Base-by-base conservation (phyloP, 75 land plant genomes). In the Adiantum capillusveneris region DNA sequence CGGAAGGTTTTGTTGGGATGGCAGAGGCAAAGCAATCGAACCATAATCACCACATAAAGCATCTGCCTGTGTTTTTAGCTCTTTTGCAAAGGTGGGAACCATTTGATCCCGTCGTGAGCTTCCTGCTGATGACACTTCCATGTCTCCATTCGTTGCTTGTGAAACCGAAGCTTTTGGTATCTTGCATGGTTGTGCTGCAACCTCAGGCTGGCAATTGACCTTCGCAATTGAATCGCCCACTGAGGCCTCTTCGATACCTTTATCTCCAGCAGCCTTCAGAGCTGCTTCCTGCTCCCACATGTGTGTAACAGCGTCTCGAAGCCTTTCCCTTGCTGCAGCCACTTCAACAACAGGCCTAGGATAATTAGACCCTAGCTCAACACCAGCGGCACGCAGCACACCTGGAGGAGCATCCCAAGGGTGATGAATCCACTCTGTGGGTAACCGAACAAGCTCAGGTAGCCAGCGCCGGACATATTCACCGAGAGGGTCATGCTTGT, bases 351-450 rank as follows among this genome's bases (percentile, higher is more conserved):
- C 77, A 1, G 97, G 97, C 52, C 71, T 79, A 26, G 97, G 92
- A 70, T 91, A 91, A 58, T 91, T 91, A 29, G 65, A 55, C 42
- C 97, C 97, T 50, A 90, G 55, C 70, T 90, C 96, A 46, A 90
- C 79, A 0, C 96, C 96, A 34, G 96, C 81, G 59, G 92, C 73
- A 52, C 58, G 82, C 28, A 90, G 82, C n/a, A 84, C 74, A 45
- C 57, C 36, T 20, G 44, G 29, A 25, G 96, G 88, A n/a, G 96
- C 91, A 70, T 87, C 83, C 96, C 96, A 90, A 44, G 96, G 96
- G 48, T 90, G 91, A 70, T 92, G 97, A 30, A 92, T 88, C 97
- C 97, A 92, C 62, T 87, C 97, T 51, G 83, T 80, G 25, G 97
- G 97, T 56, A 92, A 59, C 31, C 97, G 77, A 24, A 89, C 60